Evolutionary conservation across 1,139 yeast species (phyloP).

Genomic region (Schwanniomyces etchellsii): DNA sequence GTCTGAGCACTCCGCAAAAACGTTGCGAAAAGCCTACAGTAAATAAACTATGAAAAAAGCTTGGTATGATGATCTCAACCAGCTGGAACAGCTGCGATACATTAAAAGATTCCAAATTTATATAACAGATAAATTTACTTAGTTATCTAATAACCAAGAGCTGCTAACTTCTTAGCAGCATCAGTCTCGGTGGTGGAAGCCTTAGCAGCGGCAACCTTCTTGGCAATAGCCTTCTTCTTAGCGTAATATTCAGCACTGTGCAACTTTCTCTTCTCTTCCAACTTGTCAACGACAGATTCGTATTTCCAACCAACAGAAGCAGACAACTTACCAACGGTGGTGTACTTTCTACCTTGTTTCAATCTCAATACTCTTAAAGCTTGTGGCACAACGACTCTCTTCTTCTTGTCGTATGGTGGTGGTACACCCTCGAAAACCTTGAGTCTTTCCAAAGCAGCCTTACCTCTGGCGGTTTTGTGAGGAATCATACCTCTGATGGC

Average conservation of each 20-base stretch:
- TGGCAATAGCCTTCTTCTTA: constrained; percentile 93
- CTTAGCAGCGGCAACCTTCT: constrained; percentile 84
- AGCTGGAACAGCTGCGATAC: constrained; percentile 1
- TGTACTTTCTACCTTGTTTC: constrained; percentile 99
- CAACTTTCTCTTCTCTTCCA: constrained; percentile 99
- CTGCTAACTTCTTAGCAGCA: constrained; percentile 69
- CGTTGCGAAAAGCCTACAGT: too few relatives aligned
- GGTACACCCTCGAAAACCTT: constrained; percentile 99
- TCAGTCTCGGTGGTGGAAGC: constrained; percentile 74
- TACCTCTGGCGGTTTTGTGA: constrained; percentile 99
- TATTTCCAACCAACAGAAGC: constrained; percentile 99
- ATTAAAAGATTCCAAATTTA: neutral
- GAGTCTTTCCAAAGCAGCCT: constrained; percentile 98
- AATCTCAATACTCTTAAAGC: constrained; percentile 99
- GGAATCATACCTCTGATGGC: constrained; percentile 99
- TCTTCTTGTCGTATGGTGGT: constrained; percentile 99
- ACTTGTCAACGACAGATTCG: constrained; percentile 95
- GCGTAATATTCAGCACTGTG: constrained; percentile 99
- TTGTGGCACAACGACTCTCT: constrained; percentile 99
- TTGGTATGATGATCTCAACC: too few relatives aligned
- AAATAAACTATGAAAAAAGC: too few relatives aligned
- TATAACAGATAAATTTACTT: constrained; percentile 1
- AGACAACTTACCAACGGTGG: constrained; percentile 95
- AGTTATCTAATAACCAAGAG: constrained; percentile 54
- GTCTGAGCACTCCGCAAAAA: too few relatives aligned